Conservation (phyloP, 495 filamentous ascomycete species). For the Penicillium ochrochloron region DNA sequence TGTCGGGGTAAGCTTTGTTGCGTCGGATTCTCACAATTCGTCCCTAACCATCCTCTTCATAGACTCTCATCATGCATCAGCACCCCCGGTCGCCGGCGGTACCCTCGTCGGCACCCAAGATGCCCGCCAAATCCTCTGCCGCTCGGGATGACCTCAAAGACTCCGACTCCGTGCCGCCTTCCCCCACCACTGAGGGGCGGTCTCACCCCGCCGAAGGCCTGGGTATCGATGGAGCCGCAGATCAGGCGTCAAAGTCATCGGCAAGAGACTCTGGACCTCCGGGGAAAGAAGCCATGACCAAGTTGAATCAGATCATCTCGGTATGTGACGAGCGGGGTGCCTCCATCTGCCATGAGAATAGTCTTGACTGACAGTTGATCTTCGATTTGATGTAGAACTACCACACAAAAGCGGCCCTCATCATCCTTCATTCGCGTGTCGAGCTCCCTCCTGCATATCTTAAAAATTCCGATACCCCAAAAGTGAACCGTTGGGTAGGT, state of each 20-base stretch:
- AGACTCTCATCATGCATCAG: constrained; percentile 73
- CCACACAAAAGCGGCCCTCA: constrained; percentile 83
- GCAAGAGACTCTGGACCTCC: constrained; percentile 39
- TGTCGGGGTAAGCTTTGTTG: constrained; percentile 24
- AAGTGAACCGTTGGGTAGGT: constrained; percentile 93
- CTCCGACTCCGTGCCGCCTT: constrained; percentile 44
- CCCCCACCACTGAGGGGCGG: constrained; percentile 43
- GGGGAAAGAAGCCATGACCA: constrained; percentile 65
- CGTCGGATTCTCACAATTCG: constrained; percentile 4
- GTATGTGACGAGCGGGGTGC: constrained; percentile 49
- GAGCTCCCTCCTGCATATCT: constrained; percentile 64
- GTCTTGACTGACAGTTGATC: constrained; percentile 13
- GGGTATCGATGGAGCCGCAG: constrained; percentile 49
- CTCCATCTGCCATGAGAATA: neutral
- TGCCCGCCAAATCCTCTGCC: constrained; percentile 67
- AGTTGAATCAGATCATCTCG: constrained; percentile 89
- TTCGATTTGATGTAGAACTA: constrained; percentile 68
- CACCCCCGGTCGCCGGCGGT: constrained; percentile 70
- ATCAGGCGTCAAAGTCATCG: constrained; percentile 28
- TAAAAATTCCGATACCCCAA: constrained; percentile 62
- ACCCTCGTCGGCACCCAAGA: constrained; percentile 63
- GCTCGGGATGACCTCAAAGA: constrained; percentile 75
- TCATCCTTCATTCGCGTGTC: constrained; percentile 80
- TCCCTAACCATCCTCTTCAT: constrained; percentile 1
- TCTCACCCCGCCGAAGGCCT: constrained; percentile 42